These are phyloP conservation scores for Debaryomyces sp. DNA, from an alignment of 1,139 yeast genomes.

Conservation along the genomic window DNA sequence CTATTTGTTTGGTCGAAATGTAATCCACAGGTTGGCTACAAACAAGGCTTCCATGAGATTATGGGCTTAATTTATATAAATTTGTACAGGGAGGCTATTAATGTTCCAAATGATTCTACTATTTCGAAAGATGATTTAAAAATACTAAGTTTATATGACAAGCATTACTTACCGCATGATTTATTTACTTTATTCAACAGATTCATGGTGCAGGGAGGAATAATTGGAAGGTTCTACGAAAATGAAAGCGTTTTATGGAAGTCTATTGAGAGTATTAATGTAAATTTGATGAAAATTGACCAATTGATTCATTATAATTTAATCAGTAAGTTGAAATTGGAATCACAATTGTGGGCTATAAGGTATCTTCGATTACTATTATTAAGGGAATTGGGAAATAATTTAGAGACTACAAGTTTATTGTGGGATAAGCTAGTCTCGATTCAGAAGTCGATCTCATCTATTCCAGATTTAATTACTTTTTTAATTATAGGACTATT, in stretches of 20 bases:
- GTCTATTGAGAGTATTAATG: slow-evolving; percentile 51
- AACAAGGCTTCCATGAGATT: slow-evolving; percentile 73
- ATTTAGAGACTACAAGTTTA: slow-evolving; percentile 41
- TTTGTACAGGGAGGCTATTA: slow-evolving; percentile 43
- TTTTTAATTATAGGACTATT: slow-evolving; percentile 55
- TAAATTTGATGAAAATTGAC: slow-evolving; percentile 50
- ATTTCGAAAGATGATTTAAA: slow-evolving; percentile 36
- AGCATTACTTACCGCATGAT: slow-evolving; percentile 46
- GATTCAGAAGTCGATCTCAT: slow-evolving; percentile 19
- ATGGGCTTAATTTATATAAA: slow-evolving; percentile 60
- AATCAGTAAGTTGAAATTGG: slow-evolving; percentile 51
- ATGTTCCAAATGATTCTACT: slow-evolving; percentile 37
- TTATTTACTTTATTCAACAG: slow-evolving; percentile 48
- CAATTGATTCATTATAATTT: slow-evolving; percentile 48
- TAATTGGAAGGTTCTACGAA: slow-evolving; percentile 45
- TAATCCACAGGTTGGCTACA: slow-evolving; percentile 57
- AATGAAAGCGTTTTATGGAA: slow-evolving; percentile 41
- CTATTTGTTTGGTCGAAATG: slow-evolving; percentile 57
- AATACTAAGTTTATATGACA: slow-evolving; percentile 42
- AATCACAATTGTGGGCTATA: slow-evolving; percentile 68
- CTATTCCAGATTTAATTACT: slow-evolving; percentile 45
- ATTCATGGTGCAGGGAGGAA: slow-evolving; percentile 41
- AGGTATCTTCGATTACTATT: slow-evolving; percentile 63
- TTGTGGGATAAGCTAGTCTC: slow-evolving; percentile 64
- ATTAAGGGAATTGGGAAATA: slow-evolving; percentile 59